These are phyloP conservation scores for Austroboletus eburneus DNA, from an alignment of 768 basidiomycete genomes.

Conservation along the genomic window DNA sequence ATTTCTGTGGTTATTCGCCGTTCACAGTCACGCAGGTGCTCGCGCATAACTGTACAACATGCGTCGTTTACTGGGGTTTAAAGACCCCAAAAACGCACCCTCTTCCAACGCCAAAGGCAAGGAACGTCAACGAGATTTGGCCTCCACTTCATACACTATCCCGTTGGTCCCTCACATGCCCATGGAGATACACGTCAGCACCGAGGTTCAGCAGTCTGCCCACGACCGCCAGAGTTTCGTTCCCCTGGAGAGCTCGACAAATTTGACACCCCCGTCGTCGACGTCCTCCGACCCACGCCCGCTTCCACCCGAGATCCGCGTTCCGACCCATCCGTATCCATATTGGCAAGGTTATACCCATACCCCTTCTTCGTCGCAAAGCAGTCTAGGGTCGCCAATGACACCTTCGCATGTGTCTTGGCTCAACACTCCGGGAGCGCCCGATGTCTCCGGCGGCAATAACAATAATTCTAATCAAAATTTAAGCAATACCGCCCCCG, in stretches of 20 bases:
- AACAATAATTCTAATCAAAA: slow-evolving; percentile 6
- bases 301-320: slow-evolving; percentile 31
- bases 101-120: slow-evolving; percentile 23
- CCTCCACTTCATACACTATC: slow-evolving; percentile 6
- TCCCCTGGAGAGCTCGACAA: slow-evolving; percentile 20
- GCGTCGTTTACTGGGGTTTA: slow-evolving; percentile 31
- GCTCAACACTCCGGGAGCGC: slow-evolving; percentile 21
- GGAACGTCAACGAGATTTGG: slow-evolving; percentile 16
- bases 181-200: slow-evolving; percentile 28
- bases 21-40: slow-evolving; percentile 9
- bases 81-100: slow-evolving; percentile 14
- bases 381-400: slow-evolving; percentile 29
- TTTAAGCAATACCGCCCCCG: not conserved
- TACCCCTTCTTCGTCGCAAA: slow-evolving; percentile 28
- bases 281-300: slow-evolving; percentile 16
- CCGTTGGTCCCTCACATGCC: slow-evolving; percentile 1
- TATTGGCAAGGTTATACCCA: slow-evolving; percentile 33
- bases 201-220: slow-evolving; percentile 27
- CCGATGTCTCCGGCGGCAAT: slow-evolving; percentile 3
- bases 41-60: slow-evolving; percentile 19
- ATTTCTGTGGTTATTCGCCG: slow-evolving; percentile 15
- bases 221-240: slow-evolving; percentile 13
- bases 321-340: slow-evolving; percentile 31
- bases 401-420: slow-evolving; percentile 41
- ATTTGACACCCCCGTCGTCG: slow-evolving; percentile 15